Conservation (phyloP, 352 stramenopile species). For the Phytophthora rubi region DNA sequence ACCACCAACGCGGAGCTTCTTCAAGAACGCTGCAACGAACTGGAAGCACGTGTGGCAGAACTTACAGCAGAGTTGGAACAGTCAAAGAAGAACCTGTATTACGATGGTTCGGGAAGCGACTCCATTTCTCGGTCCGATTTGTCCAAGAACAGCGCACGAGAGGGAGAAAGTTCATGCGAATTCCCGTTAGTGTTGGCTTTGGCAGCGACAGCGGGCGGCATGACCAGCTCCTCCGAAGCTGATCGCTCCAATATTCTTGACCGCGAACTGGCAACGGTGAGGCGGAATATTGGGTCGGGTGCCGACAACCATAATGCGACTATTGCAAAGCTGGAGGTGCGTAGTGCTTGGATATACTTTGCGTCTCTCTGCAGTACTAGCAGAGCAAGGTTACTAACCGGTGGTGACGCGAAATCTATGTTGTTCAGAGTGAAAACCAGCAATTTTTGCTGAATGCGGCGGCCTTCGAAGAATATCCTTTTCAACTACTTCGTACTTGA, state of each 20-base stretch:
- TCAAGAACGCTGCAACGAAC: conserved; percentile 71
- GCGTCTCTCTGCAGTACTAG: too few relatives aligned
- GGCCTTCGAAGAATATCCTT: conserved; percentile 90
- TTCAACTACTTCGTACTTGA: conserved; percentile 18
- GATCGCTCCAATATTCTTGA: conserved; percentile 70
- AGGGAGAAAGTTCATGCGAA: conserved; percentile 78
- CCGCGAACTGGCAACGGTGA: conserved; percentile 58
- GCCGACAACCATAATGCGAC: conserved; percentile 51
- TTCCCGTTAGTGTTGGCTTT: conserved; percentile 84
- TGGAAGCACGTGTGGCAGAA: conserved; percentile 68
- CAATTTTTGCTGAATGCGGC: conserved; percentile 83
- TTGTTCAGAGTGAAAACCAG: conserved; percentile 77
- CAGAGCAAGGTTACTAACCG: not conserved
- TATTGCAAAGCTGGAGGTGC: conserved; percentile 80
- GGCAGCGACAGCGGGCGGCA: conserved; percentile 70
- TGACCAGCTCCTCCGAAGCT: conserved; percentile 76
- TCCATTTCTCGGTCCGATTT: conserved; percentile 72
- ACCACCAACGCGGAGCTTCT: conserved; percentile 56
- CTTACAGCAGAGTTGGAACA: conserved; percentile 75
- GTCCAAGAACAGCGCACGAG: conserved; percentile 71
- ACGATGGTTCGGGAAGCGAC: conserved; percentile 68
- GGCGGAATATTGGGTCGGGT: conserved; percentile 47
- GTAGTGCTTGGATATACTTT: not conserved
- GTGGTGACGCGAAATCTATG: not conserved
- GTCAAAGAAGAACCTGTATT: conserved; percentile 76